phyloP scores from a whole-genome alignment of 306 rosid species.

The Quercus rubra region DNA sequence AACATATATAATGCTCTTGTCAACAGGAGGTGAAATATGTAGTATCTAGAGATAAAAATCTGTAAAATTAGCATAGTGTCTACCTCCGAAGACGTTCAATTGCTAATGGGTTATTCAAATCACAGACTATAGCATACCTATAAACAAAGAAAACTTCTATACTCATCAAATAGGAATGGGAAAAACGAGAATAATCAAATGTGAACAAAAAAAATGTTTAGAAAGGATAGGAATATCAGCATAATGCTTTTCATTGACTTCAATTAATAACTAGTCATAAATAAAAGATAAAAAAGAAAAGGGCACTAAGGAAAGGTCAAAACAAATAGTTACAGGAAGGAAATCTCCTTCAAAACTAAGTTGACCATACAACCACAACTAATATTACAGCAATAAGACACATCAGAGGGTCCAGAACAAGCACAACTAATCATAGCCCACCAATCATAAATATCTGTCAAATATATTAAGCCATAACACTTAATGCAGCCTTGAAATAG shows the following conservation, averaged over 20 bases:
- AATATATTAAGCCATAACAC: neutral
- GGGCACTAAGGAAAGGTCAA: neutral
- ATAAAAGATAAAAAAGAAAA: neutral
- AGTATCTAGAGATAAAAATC: neutral
- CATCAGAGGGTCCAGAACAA: neutral
- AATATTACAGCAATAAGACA: neutral
- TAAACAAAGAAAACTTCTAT: conserved; percentile 8
- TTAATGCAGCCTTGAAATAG: neutral
- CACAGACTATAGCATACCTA: conserved; percentile 89
- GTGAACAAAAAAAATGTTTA: neutral
- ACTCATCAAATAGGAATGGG: neutral
- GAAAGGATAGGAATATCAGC: neutral
- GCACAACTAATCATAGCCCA: neutral
- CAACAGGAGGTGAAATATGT: conserved; percentile 16
- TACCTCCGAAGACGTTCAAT: conserved; percentile 93
- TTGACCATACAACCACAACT: neutral
- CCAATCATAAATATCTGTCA: neutral
- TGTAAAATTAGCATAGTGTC: neutral
- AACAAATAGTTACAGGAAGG: neutral
- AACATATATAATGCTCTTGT: conserved; percentile 22
- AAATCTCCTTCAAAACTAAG: neutral
- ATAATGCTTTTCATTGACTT: neutral
- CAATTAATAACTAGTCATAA: neutral
- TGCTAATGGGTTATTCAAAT: conserved; percentile 69
- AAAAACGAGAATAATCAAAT: neutral